Evolutionary conservation across 1,284 basidiomycete species (phyloP), one percentile per base, ranked within the genome.

Genomic region (Boletellus dicymbophilus): DNA sequence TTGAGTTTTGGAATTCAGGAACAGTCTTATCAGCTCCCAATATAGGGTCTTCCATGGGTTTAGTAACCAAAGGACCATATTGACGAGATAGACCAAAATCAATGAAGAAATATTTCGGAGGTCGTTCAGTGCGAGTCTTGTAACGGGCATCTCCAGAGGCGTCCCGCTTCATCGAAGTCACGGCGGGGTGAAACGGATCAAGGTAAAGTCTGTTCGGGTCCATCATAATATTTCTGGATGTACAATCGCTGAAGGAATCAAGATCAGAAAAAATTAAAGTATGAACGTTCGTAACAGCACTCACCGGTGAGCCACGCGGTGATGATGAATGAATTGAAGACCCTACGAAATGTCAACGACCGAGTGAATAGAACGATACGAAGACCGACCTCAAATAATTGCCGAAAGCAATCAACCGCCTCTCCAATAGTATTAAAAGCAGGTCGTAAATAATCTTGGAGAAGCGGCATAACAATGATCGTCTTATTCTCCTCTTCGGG

Each of bases 61-160:
- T 37, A 11, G 25, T 27, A 11, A 50, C 26, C 4, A 55, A 53
- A 0, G 41, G 9, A 27, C 64, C 61, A 49, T 67, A 72, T 8
- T 50, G 57, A 27, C 57, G 53, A 3, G 72, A 68, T 2, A 72
- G 30, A 1, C 72, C 72, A 37, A 75, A 78, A 52, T 76, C 76
- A 18, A 72, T 72, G 11, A 70, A 57, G 37, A 66, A 58, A 45
- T 74, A 73, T 43, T 59, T 68, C 1, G 68, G 58, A 5, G 68
- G 66, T 22, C 58, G 51, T 39, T 54, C 48, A 0, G 71, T 72
- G 0, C 72, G 63, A 15, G 55, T 65, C 13, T 37, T 48, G 43
- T 48, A 45, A 1, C 55, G 59, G 2, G 61, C 58, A 13, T 21
- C 20, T 1, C 66, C 61, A 2, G 48, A 55, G 8, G 52, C 52